Conservation (phyloP, 306 rosid species). For the Trifolium dubium region DNA sequence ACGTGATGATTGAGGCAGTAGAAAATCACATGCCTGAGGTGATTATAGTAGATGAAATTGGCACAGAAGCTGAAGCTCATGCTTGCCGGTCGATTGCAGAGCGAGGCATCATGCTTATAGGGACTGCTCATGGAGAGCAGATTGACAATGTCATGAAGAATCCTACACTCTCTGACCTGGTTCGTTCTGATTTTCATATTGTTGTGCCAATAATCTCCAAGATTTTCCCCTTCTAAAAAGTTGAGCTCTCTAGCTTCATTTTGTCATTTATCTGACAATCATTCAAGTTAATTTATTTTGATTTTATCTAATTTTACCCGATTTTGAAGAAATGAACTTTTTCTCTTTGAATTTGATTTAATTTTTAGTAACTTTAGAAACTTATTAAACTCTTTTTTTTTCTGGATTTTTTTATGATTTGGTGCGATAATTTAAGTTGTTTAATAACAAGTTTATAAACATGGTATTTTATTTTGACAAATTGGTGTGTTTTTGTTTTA, state of each 20-base stretch:
- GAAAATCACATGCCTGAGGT: constrained; percentile 84
- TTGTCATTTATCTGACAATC: background rate
- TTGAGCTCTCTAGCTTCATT: constrained; percentile 23
- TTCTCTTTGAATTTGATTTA: no score
- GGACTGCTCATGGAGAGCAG: constrained; percentile 70
- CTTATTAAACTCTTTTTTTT: no score
- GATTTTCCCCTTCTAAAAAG: constrained; percentile 20
- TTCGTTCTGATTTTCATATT: constrained; percentile 49
- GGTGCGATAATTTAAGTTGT: no score
- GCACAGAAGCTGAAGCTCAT: constrained; percentile 70
- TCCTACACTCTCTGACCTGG: constrained; percentile 69
- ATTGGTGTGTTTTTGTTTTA: no score
- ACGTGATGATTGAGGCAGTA: constrained; percentile 77
- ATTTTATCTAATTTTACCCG: no score
- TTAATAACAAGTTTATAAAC: no score
- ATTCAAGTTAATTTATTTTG: background rate
- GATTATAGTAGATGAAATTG: constrained; percentile 77
- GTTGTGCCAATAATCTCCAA: constrained; percentile 8
- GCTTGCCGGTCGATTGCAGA: constrained; percentile 73
- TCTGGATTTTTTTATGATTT: no score
- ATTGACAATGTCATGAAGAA: constrained; percentile 69
- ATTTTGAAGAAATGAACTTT: no score
- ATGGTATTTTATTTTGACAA: no score
- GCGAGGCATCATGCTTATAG: constrained; percentile 79
- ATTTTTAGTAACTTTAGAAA: no score